These are phyloP conservation scores for Protea cynaroides DNA, from an alignment of 164 flowering plant species.

Conservation along the genomic window DNA sequence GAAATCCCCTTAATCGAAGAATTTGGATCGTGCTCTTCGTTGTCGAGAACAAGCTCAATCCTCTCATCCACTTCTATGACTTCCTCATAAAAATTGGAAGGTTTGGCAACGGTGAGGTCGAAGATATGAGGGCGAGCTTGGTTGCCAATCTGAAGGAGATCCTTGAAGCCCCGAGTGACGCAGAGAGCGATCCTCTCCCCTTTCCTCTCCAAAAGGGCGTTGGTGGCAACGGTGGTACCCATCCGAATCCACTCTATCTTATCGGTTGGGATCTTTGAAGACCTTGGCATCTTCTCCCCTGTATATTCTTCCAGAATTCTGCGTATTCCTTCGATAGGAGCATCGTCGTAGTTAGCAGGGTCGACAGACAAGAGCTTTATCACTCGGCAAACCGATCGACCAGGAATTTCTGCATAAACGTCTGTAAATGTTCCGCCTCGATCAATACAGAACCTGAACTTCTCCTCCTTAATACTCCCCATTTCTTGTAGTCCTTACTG, in stretches of 20 bases:
- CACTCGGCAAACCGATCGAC: constrained; percentile 55
- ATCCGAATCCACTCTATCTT: constrained; percentile 94
- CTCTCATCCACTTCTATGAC: constrained; percentile 91
- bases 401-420: constrained; percentile 91
- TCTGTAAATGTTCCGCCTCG: constrained; percentile 99
- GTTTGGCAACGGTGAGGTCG: constrained; percentile 81
- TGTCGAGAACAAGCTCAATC: constrained; percentile 58
- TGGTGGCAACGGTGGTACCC: constrained; percentile 99
- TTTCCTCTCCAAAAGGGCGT: constrained; percentile 90
- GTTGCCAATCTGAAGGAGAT: constrained; percentile 88
- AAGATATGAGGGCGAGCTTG: constrained; percentile 95
- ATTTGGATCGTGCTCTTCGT: constrained; percentile 22
- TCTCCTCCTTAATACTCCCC: constrained; percentile 40
- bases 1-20: constrained; percentile 58
- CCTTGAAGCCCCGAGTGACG: constrained; percentile 85
- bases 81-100: constrained; percentile 87
- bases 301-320: constrained; percentile 79
- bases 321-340: constrained; percentile 95
- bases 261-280: constrained; percentile 77
- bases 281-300: constrained; percentile 64
- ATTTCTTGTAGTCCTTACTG: constrained; percentile 16
- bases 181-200: constrained; percentile 94
- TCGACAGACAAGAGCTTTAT: constrained; percentile 92
- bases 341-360: constrained; percentile 93
- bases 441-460: constrained; percentile 71